These are phyloP conservation scores for Colletotrichum liaoningense DNA, from an alignment of 2,329 filamentous ascomycete genomes.

Conservation along the genomic window DNA sequence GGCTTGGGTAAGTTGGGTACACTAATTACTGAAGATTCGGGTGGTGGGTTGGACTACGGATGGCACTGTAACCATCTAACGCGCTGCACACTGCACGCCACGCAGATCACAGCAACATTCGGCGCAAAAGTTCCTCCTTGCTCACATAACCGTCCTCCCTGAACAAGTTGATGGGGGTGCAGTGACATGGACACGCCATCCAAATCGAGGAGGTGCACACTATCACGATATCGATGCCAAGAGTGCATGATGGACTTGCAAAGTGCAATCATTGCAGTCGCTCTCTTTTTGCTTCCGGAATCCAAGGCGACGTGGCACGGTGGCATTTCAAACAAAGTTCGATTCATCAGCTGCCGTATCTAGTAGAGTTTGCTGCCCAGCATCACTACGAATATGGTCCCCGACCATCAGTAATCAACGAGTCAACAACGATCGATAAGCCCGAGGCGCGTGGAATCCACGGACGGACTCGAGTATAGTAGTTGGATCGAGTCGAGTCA, in stretches of 20 bases:
- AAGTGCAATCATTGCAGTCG: conserved; percentile 1
- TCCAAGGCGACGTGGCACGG: background rate
- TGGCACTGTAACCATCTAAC: background rate
- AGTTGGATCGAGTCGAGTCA: background rate
- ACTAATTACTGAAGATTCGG: background rate
- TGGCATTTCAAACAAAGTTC: background rate
- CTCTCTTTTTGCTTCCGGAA: conserved; percentile 6
- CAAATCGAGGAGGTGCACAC: conserved; percentile 15
- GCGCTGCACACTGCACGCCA: background rate
- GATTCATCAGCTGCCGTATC: conserved; percentile 5
- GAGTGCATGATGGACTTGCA: background rate
- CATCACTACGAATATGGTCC: background rate
- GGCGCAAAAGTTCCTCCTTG: conserved; percentile 2
- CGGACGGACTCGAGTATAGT: background rate
- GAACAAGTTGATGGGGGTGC: background rate
- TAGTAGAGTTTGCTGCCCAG: background rate
- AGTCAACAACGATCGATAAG: too few relatives aligned
- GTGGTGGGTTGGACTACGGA: background rate
- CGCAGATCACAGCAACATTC: conserved; percentile 5
- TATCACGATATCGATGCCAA: conserved; percentile 7
- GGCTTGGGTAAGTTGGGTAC: background rate
- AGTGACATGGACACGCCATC: conserved; percentile 7
- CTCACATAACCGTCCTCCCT: background rate
- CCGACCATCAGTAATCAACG: background rate
- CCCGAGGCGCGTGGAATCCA: background rate